Evolutionary conservation across 2,329 filamentous ascomycete species (phyloP), one percentile per base, ranked within the genome.

Genomic region (Fusarium stilboides): DNA sequence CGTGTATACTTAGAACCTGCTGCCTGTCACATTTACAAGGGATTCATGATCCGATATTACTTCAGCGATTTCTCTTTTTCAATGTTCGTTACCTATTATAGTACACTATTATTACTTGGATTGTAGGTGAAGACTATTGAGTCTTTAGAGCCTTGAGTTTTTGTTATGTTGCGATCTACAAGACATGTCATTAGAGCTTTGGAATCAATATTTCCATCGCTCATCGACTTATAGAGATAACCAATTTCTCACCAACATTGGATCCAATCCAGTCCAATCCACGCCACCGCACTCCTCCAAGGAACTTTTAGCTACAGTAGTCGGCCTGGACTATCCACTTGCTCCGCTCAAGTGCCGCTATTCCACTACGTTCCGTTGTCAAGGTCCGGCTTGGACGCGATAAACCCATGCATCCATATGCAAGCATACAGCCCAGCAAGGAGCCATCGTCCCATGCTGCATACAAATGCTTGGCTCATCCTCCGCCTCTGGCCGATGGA

Each of bases 31-130:
- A 15, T 28, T 26, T 45, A 20, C 14, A 46, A 53, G 24, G 20
- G 46, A 55, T 45, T 33, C 45, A 62, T 67, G 68, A 58, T 59
- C 51, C 68, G 62, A 64, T 61, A 63, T 64, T 57, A 55, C 57
- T 61, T 55, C 43, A 57, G 51, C 44, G 53, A 52, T 24, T 39
- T 26, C 24, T 40, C 34, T 36, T 52, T 45, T 51, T 46, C n/a
- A 33, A 44, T 19, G 24, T 15, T 20, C 43, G 40, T 46, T 39
- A 44, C 24, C n/a, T 34, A 52, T 46, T 28, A 53, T 34, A 52
- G 33, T 28, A 53, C 28, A 14, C 28, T 47, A 49, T 20, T 8
- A 20, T 31, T 44, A 28, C 39, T 56, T 36, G 9, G 28, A 28
- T 22, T 46, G 28, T 36, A 28, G 8, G 24, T 44, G 26, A 33